These are phyloP conservation scores for Microthlaspi erraticum DNA, from an alignment of 345 rosid species.

Conservation along the genomic window DNA sequence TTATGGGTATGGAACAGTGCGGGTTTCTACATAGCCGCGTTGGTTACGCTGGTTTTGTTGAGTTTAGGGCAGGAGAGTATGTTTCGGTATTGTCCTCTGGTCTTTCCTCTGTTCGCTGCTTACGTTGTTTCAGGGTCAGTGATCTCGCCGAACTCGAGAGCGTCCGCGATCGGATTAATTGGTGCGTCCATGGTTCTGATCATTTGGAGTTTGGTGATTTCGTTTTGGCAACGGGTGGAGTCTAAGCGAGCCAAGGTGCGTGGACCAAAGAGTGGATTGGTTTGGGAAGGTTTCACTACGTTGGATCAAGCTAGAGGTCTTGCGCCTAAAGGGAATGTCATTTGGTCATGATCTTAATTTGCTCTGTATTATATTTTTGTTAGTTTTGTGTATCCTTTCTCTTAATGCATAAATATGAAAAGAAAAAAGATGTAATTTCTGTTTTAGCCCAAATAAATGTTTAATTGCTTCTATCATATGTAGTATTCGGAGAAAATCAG, in stretches of 20 bases:
- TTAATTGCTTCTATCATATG: too few relatives aligned
- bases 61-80: conserved; percentile 24
- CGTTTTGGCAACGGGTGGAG: conserved; percentile 13
- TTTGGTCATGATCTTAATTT: conserved; percentile 22
- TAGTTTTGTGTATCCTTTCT: not conserved
- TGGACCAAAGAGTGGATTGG: conserved; percentile 35
- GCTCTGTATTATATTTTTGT: not conserved
- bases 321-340: not conserved
- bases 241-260: conserved; percentile 23
- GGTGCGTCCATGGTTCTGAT: not conserved
- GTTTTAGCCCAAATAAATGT: too few relatives aligned
- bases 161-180: not conserved
- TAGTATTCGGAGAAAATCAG: not conserved
- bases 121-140: not conserved
- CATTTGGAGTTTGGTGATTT: not conserved
- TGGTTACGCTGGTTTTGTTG: not conserved
- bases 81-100: conserved; percentile 23
- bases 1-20: conserved; percentile 21
- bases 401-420: not conserved
- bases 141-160: conserved; percentile 2
- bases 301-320: conserved; percentile 32
- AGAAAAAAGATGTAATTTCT: too few relatives aligned
- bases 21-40: conserved; percentile 7
- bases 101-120: conserved; percentile 14
- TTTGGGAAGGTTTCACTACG: conserved; percentile 41